Evolutionary conservation across 108 stramenopile species (phyloP).

Genomic region (Cyclostephanos tholiformis): DNA sequence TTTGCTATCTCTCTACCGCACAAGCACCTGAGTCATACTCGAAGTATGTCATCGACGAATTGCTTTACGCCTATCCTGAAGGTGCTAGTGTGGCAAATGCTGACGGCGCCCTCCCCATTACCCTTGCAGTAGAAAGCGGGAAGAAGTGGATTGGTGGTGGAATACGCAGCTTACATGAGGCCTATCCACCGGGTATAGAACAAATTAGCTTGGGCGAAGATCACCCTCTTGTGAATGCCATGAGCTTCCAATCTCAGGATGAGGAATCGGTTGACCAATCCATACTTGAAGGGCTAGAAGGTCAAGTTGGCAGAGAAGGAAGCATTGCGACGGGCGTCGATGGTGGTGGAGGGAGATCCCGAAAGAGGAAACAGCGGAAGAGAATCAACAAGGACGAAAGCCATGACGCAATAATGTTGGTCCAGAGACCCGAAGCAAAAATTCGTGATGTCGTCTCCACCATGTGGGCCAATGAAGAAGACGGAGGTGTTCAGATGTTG

Average conservation of each 20-base stretch:
- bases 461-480: slow-evolving; percentile 92
- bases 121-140: slow-evolving; percentile 69
- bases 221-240: slow-evolving; percentile 57
- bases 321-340: slow-evolving; percentile 50
- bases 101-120: slow-evolving; percentile 68
- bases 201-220: slow-evolving; percentile 61
- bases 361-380: slow-evolving; percentile 38
- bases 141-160: slow-evolving; percentile 92
- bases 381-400: slow-evolving; percentile 78
- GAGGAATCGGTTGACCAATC: slow-evolving; percentile 37
- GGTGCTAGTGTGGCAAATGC: slow-evolving; percentile 66
- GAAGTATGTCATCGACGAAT: slow-evolving; percentile 85
- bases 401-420: slow-evolving; percentile 88
- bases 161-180: slow-evolving; percentile 76
- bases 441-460: slow-evolving; percentile 69
- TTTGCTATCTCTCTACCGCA: background rate
- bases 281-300: slow-evolving; percentile 30
- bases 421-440: slow-evolving; percentile 64
- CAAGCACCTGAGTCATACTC: slow-evolving; percentile 63
- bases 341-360: slow-evolving; percentile 42
- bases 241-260: slow-evolving; percentile 52
- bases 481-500: slow-evolving; percentile 88
- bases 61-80: slow-evolving; percentile 84
- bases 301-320: slow-evolving; percentile 44
- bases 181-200: slow-evolving; percentile 72